Evolutionary conservation across 1,284 basidiomycete genomes (phyloP).

Genomic region (Boletus semigastroideus): DNA sequence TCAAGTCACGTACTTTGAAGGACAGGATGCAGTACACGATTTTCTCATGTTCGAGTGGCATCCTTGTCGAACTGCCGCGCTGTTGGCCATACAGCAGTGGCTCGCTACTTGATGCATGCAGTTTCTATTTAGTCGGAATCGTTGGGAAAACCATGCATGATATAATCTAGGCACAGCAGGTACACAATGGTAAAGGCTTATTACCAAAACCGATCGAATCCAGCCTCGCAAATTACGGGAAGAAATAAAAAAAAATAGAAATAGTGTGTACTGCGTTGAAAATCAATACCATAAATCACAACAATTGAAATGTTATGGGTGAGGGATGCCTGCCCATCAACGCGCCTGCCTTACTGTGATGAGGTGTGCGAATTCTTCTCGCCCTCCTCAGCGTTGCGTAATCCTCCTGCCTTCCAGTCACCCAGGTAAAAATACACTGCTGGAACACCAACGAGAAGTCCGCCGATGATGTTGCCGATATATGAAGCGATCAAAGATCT

Average conservation of each 20-base stretch:
- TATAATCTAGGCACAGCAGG: neutral
- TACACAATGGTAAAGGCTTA: neutral
- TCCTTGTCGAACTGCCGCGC: slow-evolving; percentile 44
- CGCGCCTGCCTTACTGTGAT: slow-evolving; percentile 41
- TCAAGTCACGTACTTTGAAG: slow-evolving; percentile 47
- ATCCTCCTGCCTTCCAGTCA: slow-evolving; percentile 45
- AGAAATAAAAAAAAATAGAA: neutral
- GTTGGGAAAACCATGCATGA: too few relatives aligned
- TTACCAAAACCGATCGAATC: neutral
- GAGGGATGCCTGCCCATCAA: neutral
- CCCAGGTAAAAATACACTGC: slow-evolving; percentile 59
- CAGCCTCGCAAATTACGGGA: neutral
- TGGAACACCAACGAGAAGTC: slow-evolving; percentile 60
- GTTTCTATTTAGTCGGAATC: too few relatives aligned
- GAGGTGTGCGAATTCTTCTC: slow-evolving; percentile 15
- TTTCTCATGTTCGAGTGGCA: slow-evolving; percentile 49
- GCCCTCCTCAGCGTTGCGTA: slow-evolving; percentile 40
- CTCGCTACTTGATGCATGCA: slow-evolving; percentile 1
- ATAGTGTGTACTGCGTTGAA: neutral
- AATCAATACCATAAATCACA: neutral
- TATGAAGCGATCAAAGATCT: slow-evolving; percentile 69
- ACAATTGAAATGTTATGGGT: neutral
- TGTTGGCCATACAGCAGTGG: slow-evolving; percentile 52
- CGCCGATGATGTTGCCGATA: slow-evolving; percentile 71
- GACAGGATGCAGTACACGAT: slow-evolving; percentile 53